A percentile compares a stretch with the other conserved stretches of the same genome.
Evolutionary conservation across 306 rosid genomes (phyloP).

Genomic region (Vigna unguiculata): DNA sequence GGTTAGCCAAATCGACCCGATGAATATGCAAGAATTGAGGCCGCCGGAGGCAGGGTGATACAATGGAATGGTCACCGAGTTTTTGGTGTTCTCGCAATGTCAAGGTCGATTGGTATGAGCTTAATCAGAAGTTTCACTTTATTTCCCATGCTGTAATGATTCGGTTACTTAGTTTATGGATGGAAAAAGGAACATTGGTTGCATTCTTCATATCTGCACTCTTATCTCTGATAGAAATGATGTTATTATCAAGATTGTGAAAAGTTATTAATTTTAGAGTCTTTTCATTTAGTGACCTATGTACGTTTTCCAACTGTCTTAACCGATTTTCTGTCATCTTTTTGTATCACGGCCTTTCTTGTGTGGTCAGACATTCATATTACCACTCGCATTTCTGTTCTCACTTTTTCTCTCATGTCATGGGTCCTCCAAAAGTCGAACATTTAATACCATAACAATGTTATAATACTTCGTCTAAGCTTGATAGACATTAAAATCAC

Average conservation of each 20-base stretch:
- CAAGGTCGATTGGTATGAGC: conserved; percentile 86
- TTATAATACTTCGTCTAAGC: background rate
- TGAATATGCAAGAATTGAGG: conserved; percentile 89
- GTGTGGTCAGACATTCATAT: background rate
- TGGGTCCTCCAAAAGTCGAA: background rate
- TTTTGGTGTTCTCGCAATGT: conserved; percentile 93
- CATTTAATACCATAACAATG: background rate
- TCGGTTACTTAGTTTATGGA: conserved; percentile 1
- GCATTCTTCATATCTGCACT: background rate
- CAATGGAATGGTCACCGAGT: conserved; percentile 96
- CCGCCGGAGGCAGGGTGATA: conserved; percentile 93
- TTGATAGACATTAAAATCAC: background rate
- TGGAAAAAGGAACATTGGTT: conserved; percentile 10
- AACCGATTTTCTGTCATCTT: background rate
- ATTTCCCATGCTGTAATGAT: conserved; percentile 22
- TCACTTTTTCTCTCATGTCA: background rate
- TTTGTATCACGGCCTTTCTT: background rate
- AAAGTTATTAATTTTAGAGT: background rate
- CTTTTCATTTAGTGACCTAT: background rate
- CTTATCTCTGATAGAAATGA: background rate
- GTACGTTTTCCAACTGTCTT: background rate
- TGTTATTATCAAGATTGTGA: conserved; percentile 18
- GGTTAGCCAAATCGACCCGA: conserved; percentile 88
- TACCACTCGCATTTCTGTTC: too few species aligned
- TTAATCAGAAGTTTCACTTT: conserved; percentile 18